These are phyloP conservation scores for Xerocomus nothofagi DNA, from an alignment of 1,284 basidiomycete genomes.

Conservation along the genomic window DNA sequence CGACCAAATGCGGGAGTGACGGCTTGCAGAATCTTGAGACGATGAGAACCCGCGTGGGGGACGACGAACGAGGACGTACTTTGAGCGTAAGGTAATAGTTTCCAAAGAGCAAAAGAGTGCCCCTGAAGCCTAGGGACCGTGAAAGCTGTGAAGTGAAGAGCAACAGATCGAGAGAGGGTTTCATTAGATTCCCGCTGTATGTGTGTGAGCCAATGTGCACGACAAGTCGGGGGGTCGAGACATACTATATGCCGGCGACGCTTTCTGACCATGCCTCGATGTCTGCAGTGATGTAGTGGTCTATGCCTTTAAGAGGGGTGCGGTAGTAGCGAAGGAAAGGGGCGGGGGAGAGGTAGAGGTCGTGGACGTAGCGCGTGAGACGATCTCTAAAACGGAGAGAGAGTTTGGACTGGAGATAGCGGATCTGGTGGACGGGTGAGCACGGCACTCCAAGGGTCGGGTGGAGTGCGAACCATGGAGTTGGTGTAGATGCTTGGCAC, in stretches of 20 bases:
- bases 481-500: slow-evolving; percentile 96
- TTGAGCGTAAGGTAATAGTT: slow-evolving; percentile 86
- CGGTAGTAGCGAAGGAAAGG: slow-evolving; percentile 74
- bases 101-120: slow-evolving; percentile 76
- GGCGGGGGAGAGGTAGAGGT: slow-evolving; percentile 81
- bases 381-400: slow-evolving; percentile 84
- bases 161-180: slow-evolving; percentile 88
- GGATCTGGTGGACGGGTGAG: slow-evolving; percentile 56
- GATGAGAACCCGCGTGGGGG: neutral
- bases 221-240: slow-evolving; percentile 7
- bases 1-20: slow-evolving; percentile 95
- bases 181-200: slow-evolving; percentile 62
- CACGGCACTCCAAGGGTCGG: neutral
- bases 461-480: slow-evolving; percentile 66
- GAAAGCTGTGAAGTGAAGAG: slow-evolving; percentile 94
- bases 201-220: neutral
- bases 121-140: slow-evolving; percentile 78
- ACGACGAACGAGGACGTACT: slow-evolving; percentile 9
- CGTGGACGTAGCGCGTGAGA: slow-evolving; percentile 89
- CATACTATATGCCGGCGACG: slow-evolving; percentile 86
- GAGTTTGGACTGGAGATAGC: slow-evolving; percentile 89
- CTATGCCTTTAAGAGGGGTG: slow-evolving; percentile 73
- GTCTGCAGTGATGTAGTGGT: slow-evolving; percentile 93
- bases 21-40: slow-evolving; percentile 67
- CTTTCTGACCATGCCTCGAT: slow-evolving; percentile 90